These are phyloP conservation scores for Phyllosticta citriasiana DNA, from an alignment of 2,329 filamentous ascomycete species.

Conservation along the genomic window DNA sequence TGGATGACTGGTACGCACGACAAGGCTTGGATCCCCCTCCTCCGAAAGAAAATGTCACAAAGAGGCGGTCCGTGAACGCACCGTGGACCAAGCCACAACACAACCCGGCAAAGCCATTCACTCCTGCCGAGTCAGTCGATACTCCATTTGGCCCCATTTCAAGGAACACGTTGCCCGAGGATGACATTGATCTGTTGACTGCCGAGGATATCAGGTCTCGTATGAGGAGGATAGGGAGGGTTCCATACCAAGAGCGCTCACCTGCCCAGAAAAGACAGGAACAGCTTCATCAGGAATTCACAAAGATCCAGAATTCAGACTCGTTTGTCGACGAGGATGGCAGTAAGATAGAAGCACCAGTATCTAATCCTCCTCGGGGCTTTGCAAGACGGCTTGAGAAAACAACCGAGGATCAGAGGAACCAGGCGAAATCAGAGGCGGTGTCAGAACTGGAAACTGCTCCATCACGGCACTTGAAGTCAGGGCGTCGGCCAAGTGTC, in stretches of 20 bases:
- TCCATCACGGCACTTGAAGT: background rate
- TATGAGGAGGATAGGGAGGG: slow-evolving; percentile 27
- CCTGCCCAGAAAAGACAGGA: slow-evolving; percentile 12
- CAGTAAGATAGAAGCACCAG: background rate
- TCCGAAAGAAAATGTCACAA: background rate
- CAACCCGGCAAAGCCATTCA: background rate
- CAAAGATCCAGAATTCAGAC: slow-evolving; percentile 9
- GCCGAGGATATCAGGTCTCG: slow-evolving; percentile 33
- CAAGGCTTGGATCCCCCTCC: background rate
- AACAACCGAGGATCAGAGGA: background rate
- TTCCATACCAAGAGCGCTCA: slow-evolving; percentile 8
- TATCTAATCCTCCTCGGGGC: background rate
- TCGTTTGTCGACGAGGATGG: background rate
- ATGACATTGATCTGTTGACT: slow-evolving; percentile 33
- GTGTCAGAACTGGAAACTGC: slow-evolving; percentile 6
- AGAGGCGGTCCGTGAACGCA: background rate
- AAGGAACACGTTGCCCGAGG: slow-evolving; percentile 17
- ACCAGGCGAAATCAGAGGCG: background rate
- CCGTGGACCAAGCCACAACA: background rate
- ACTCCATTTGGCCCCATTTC: background rate
- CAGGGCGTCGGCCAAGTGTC: background rate
- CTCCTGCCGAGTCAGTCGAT: background rate
- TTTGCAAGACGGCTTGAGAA: background rate
- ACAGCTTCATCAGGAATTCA: slow-evolving; percentile 21
- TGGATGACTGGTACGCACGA: background rate